These are phyloP conservation scores for Syzygium aromaticum DNA, from an alignment of 345 rosid species.

Conservation along the genomic window DNA sequence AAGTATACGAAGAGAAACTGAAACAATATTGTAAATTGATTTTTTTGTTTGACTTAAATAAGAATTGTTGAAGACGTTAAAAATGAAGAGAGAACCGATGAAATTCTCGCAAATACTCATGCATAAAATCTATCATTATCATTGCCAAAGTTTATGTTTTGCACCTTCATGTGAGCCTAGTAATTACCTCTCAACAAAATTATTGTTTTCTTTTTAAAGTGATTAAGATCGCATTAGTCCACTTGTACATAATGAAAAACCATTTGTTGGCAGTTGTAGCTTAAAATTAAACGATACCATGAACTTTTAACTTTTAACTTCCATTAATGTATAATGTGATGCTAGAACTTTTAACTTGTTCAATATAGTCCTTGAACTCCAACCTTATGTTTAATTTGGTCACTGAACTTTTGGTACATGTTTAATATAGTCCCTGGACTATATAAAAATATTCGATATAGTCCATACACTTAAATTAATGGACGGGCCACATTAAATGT, in stretches of 20 bases:
- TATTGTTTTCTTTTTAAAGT: neutral
- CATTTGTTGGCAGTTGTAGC: neutral
- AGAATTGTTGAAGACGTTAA: neutral
- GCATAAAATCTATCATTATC: neutral
- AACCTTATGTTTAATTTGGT: too few relatives aligned
- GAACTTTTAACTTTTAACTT: too few relatives aligned
- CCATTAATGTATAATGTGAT: too few relatives aligned
- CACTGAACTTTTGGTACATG: too few relatives aligned
- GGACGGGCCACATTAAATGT: too few relatives aligned
- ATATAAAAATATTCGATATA: too few relatives aligned
- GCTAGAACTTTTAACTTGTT: neutral
- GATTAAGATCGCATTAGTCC: neutral
- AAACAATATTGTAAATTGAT: neutral
- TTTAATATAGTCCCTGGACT: too few relatives aligned
- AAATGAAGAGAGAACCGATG: neutral
- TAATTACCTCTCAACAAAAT: neutral
- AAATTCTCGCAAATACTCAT: neutral
- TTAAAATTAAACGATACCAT: neutral
- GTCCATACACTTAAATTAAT: too few relatives aligned
- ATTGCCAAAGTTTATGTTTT: neutral
- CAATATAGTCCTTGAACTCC: neutral
- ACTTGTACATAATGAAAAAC: neutral
- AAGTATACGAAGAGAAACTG: neutral
- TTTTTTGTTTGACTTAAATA: neutral
- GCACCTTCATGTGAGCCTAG: neutral